Evolutionary conservation across 2,329 filamentous ascomycete genomes (phyloP).

Genomic region (Pseudogymnoascus sp.): DNA sequence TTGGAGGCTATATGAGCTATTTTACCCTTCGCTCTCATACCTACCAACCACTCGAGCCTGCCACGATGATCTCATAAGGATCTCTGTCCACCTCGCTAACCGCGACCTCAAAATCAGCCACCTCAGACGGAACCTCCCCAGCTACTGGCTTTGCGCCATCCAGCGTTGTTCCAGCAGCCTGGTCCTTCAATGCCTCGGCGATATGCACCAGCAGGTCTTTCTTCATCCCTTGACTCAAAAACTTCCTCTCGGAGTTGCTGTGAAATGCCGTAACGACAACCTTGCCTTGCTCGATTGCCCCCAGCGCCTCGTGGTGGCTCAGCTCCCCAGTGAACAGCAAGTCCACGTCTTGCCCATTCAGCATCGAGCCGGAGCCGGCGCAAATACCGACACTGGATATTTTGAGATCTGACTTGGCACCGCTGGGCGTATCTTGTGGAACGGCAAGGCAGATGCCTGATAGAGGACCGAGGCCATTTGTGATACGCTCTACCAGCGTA

Average conservation of each 20-base stretch:
- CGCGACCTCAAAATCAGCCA: slow-evolving; percentile 43
- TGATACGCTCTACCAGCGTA: slow-evolving; percentile 22
- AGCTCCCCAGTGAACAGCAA: slow-evolving; percentile 87
- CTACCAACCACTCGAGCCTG: slow-evolving; percentile 9
- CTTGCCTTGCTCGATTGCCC: slow-evolving; percentile 74
- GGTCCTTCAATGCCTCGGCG: slow-evolving; percentile 45
- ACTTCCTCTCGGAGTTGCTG: slow-evolving; percentile 85
- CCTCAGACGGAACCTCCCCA: slow-evolving; percentile 12
- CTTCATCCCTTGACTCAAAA: slow-evolving; percentile 64
- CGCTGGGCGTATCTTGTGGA: slow-evolving; percentile 22
- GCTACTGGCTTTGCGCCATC: slow-evolving; percentile 23
- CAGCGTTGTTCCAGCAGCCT: slow-evolving; percentile 27
- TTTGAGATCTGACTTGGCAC: slow-evolving; percentile 22
- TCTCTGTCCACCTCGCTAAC: slow-evolving; percentile 78
- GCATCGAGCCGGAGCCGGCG: slow-evolving; percentile 73
- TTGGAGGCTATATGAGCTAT: neutral
- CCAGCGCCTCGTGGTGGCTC: slow-evolving; percentile 84
- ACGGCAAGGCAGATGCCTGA: slow-evolving; percentile 24
- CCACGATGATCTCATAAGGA: slow-evolving; percentile 68
- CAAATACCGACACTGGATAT: slow-evolving; percentile 75
- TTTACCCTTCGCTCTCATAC: neutral
- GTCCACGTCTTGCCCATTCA: slow-evolving; percentile 65
- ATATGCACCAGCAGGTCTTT: slow-evolving; percentile 55
- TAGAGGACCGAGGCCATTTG: slow-evolving; percentile 15
- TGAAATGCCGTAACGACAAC: slow-evolving; percentile 83